phyloP scores from a whole-genome alignment of 2,329 filamentous ascomycete genomes.

The Fusarium proliferatum region DNA sequence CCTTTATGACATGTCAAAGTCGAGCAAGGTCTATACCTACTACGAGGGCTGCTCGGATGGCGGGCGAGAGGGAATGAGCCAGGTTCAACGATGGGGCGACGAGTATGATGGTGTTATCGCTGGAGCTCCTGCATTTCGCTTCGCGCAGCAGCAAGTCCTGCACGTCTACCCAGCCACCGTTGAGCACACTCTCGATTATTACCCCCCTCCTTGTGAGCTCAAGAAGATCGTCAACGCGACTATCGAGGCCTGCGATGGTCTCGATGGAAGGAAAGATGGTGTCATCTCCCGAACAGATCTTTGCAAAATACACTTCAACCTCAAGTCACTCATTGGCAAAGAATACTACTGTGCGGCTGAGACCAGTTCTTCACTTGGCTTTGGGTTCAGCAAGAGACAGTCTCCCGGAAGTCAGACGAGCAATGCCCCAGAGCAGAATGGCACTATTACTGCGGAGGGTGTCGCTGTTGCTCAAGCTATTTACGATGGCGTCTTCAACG shows the following conservation, averaged over 20 bases:
- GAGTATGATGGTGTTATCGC: conserved; percentile 33
- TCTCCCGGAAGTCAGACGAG: neutral
- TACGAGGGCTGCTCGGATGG: conserved; percentile 62
- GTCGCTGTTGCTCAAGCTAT: neutral
- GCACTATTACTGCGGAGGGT: neutral
- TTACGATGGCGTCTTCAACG: neutral
- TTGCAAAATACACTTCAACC: conserved; percentile 10
- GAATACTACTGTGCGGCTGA: conserved; percentile 3
- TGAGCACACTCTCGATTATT: conserved; percentile 1
- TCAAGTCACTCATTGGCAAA: neutral
- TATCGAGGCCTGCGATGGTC: conserved; percentile 19
- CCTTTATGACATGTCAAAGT: neutral
- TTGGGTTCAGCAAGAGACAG: conserved; percentile 9
- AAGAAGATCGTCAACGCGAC: conserved; percentile 14
- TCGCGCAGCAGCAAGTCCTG: neutral
- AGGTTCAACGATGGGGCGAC: conserved; percentile 33
- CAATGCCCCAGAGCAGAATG: neutral
- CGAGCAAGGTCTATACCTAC: conserved; percentile 58
- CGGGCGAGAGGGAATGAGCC: conserved; percentile 57
- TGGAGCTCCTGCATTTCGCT: conserved; percentile 41
- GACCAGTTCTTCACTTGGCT: conserved; percentile 2
- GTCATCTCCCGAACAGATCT: conserved; percentile 5
- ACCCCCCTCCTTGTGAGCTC: neutral
- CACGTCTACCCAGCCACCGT: neutral
- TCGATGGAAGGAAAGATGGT: conserved; percentile 9